These are phyloP conservation scores for Ceratobasidium sp. DNA, from an alignment of 1,284 basidiomycete genomes.

Conservation along the genomic window DNA sequence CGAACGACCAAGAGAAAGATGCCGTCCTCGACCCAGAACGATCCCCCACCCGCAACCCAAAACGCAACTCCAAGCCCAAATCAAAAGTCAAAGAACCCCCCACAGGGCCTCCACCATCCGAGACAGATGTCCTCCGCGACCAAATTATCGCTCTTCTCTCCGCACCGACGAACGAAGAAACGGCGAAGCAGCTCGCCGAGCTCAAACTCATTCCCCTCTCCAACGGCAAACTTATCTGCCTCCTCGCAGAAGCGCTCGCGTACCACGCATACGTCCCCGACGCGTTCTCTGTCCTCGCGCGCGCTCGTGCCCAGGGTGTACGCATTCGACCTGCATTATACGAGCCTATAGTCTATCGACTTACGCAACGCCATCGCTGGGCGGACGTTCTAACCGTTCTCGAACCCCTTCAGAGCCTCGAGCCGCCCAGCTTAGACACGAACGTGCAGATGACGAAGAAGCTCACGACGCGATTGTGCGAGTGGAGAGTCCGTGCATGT, in stretches of 20 bases:
- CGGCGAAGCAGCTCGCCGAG: conserved; percentile 13
- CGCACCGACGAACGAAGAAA: conserved; percentile 16
- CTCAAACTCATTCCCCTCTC: conserved; percentile 4
- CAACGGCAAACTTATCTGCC: conserved; percentile 19
- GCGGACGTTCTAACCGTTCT: conserved; percentile 28
- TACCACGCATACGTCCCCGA: conserved; percentile 36
- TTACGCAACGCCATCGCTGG: conserved; percentile 23
- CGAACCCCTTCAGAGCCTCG: conserved; percentile 29
- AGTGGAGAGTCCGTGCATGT: conserved; percentile 40
- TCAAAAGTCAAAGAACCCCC: neutral
- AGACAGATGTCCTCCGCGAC: conserved; percentile 1
- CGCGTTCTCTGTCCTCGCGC: conserved; percentile 11
- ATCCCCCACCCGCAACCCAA: neutral
- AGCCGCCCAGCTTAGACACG: neutral
- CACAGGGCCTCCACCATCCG: neutral
- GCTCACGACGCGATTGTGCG: conserved; percentile 39
- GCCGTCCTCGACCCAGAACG: no score
- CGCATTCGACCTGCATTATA: conserved; percentile 22
- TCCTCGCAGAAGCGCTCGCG: conserved; percentile 39
- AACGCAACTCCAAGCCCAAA: neutral
- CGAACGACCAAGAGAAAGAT: no score
- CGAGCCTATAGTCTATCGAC: conserved; percentile 33
- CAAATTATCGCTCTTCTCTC: conserved; percentile 10
- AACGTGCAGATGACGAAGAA: neutral
- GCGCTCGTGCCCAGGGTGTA: conserved; percentile 15